Evolutionary conservation across 306 rosid genomes (phyloP), one percentile per base, ranked within the genome.

Genomic region (Trifolium fragiferum): DNA sequence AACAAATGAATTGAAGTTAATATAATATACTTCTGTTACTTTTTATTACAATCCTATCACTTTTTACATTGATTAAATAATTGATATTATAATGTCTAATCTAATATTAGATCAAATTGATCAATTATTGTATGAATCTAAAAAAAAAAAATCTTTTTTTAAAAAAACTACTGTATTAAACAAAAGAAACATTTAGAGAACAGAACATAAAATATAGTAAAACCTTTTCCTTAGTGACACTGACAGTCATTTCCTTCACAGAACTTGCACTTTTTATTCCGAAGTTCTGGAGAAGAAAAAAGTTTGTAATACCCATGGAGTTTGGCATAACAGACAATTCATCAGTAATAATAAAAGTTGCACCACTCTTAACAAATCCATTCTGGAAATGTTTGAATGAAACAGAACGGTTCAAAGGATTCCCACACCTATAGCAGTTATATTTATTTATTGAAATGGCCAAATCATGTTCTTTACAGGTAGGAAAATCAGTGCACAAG

Each of bases 311-410:
- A 21, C 21, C n/a, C n/a, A 20, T 55, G 30, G 41, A 44, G 41
- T 16, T 38, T 25, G 69, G 49, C 12, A 73, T 10, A 2, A 60
- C 19, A 15, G 1, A 30, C 13, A 73, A 21, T n/a, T 44, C 59
- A 10, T 60, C 69, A 11, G 59, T 59, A 12, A 77, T 77, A 14
- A 77, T 21, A 58, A 77, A 58, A 59, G 54, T 11, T 0, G 33
- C 19, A 0, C 5, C 20, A 16, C 1, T 14, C 3, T n/a, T 7
- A 1, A 61, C 53, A 47, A 44, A 68, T 15, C 50, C 81, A 0
- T 21, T 4, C 6, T 4, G 1, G 7, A 15, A 25, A 27, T 7
- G 4, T 68, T 46, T 8, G 5, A 43, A 1, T 8, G 2, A 4
- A 46, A 68, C 58, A 3, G 6, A 25, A 7, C 8, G 11, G 21